Conservation (phyloP, 495 filamentous ascomycete species). For the Penicillium bovifimosum region DNA sequence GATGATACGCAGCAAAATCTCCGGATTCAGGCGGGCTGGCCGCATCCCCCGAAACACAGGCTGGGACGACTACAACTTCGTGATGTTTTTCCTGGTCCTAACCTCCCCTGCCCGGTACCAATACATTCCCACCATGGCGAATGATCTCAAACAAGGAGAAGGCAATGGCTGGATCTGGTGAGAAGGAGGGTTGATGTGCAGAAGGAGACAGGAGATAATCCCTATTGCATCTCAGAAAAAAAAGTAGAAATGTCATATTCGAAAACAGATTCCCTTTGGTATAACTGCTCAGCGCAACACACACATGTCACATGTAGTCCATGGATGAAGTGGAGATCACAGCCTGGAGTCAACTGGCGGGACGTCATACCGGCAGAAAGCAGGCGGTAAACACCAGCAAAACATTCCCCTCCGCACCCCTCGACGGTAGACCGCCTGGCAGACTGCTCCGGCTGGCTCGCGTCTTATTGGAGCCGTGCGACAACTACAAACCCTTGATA, state of each 20-base stretch:
- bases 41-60: background rate
- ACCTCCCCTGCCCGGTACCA: background rate
- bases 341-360: too few relatives aligned
- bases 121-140: background rate
- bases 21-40: background rate
- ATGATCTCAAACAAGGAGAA: background rate
- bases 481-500: background rate
- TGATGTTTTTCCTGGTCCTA: background rate
- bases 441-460: background rate
- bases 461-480: background rate
- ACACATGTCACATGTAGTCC: too few relatives aligned
- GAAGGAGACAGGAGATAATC: background rate
- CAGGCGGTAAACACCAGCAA: conserved; percentile 4
- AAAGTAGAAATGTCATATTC: too few relatives aligned
- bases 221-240: too few relatives aligned
- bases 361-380: conserved; percentile 12
- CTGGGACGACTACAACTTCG: background rate
- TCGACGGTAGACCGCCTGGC: conserved; percentile 1
- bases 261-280: too few relatives aligned
- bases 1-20: background rate
- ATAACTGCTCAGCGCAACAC: too few relatives aligned
- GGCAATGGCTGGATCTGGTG: background rate
- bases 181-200: background rate
- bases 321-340: too few relatives aligned
- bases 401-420: background rate